Evolutionary conservation across 306 rosid species (phyloP).

Genomic region (Benincasa hispida): DNA sequence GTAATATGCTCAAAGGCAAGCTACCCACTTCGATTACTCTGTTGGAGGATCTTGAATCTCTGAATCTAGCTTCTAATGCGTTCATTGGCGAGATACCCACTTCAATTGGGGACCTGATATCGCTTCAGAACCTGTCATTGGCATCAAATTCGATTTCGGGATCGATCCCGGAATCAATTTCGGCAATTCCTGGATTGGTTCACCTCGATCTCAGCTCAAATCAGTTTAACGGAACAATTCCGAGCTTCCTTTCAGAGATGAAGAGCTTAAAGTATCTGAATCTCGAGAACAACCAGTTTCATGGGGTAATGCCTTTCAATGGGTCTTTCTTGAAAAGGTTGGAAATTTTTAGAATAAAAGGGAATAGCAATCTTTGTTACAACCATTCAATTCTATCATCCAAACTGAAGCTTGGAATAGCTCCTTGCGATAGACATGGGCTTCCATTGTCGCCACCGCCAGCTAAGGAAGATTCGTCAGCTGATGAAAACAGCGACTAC

Average conservation of each 20-base stretch:
- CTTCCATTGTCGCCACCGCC: constrained; percentile 71
- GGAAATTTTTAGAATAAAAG: constrained; percentile 44
- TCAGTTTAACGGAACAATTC: constrained; percentile 75
- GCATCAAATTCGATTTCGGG: constrained; percentile 76
- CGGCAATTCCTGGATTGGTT: constrained; percentile 46
- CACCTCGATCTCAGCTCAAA: constrained; percentile 92
- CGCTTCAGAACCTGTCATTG: constrained; percentile 42
- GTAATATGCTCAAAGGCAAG: constrained; percentile 45
- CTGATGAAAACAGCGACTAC: constrained; percentile 48
- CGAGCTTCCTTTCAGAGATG: constrained; percentile 63
- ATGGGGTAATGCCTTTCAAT: constrained; percentile 72
- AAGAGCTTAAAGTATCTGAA: constrained; percentile 56
- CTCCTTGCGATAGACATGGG: constrained; percentile 76
- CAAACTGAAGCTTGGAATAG: constrained; percentile 78
- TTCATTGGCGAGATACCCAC: constrained; percentile 56
- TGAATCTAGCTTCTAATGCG: constrained; percentile 57
- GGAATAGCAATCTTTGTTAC: constrained; percentile 61
- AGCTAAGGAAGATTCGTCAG: constrained; percentile 39
- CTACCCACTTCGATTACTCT: constrained; percentile 49
- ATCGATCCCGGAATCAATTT: constrained; percentile 52
- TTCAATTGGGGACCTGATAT: constrained; percentile 59
- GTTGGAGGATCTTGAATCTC: constrained; percentile 36
- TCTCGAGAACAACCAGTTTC: constrained; percentile 66
- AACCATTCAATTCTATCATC: constrained; percentile 61
- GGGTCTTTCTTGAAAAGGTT: constrained; percentile 34